Conservation (phyloP, 1,139 yeast genomes). For the Debaryomycetaceae sp. region DNA sequence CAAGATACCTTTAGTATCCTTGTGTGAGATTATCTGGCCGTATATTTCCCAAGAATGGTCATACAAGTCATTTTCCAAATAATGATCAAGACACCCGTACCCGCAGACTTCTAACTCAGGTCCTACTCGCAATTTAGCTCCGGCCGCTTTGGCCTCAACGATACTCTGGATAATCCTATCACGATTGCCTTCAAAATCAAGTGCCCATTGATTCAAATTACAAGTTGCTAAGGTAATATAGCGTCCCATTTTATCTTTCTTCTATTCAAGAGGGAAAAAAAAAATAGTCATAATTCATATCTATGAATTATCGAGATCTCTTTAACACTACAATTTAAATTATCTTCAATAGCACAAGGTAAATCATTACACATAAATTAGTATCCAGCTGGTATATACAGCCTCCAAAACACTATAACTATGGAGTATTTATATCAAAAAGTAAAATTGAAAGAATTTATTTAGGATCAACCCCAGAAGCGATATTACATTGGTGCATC, state of each 20-base stretch:
- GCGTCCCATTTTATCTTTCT: conserved; percentile 41
- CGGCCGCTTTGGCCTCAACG: conserved; percentile 64
- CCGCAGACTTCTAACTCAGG: conserved; percentile 96
- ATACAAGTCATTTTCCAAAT: conserved; percentile 83
- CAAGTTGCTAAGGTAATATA: conserved; percentile 60
- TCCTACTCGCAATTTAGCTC: conserved; percentile 87
- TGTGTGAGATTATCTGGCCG: conserved; percentile 63
- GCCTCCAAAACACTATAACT: no score
- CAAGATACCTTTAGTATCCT: conserved; percentile 69
- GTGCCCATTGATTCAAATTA: conserved; percentile 95
- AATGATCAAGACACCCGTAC: conserved; percentile 94
- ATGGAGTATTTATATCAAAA: no score
- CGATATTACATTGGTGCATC: conserved; percentile 93
- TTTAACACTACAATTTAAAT: no score
- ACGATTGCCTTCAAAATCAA: conserved; percentile 95
- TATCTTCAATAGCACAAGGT: no score
- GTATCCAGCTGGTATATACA: no score
- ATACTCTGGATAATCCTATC: conserved; percentile 86
- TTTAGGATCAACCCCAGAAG: conserved; percentile 69
- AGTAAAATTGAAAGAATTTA: no score
- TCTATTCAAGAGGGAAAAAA: not conserved
- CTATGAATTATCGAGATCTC: not conserved
- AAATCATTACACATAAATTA: no score
- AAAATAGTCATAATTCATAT: no score
- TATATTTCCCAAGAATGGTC: conserved; percentile 95